Conservation (phyloP, 2,329 filamentous ascomycete species). For the Ascochyta pisi region DNA sequence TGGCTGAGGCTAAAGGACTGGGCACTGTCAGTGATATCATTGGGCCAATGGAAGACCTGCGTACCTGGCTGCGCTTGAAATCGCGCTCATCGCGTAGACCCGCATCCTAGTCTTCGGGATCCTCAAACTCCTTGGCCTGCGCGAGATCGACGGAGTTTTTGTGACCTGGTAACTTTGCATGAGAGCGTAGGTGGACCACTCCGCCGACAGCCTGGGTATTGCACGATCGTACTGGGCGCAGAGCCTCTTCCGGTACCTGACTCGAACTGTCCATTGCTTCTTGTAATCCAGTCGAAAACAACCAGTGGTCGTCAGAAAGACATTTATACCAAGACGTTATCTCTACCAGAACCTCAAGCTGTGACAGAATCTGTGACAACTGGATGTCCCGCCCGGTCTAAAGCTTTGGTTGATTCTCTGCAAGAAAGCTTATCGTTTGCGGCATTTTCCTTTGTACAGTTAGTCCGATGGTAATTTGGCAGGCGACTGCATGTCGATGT, state of each 20-base stretch:
- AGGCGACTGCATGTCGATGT: not conserved
- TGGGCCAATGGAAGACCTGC: not conserved
- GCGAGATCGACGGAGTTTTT: conserved; percentile 68
- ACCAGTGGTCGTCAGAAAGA: no score
- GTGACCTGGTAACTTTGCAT: not conserved
- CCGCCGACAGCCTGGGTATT: not conserved
- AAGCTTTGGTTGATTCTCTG: not conserved
- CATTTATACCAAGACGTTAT: not conserved
- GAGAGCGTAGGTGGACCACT: not conserved
- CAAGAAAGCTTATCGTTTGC: not conserved
- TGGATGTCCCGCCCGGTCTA: not conserved
- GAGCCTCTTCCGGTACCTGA: no score
- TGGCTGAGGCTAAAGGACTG: conserved; percentile 39
- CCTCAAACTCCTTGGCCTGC: conserved; percentile 57
- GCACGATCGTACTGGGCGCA: not conserved
- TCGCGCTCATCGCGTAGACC: conserved; percentile 40
- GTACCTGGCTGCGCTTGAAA: conserved; percentile 41
- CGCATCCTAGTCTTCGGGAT: conserved; percentile 42
- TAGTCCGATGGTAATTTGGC: not conserved
- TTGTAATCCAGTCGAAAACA: not conserved
- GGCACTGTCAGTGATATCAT: conserved; percentile 17
- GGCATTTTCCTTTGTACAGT: not conserved
- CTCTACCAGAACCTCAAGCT: not conserved
- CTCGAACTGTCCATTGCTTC: not conserved
- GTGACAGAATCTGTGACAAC: not conserved